Evolutionary conservation across 2,329 filamentous ascomycete genomes (phyloP).

Genomic region (Pyrenochaeta sp.): DNA sequence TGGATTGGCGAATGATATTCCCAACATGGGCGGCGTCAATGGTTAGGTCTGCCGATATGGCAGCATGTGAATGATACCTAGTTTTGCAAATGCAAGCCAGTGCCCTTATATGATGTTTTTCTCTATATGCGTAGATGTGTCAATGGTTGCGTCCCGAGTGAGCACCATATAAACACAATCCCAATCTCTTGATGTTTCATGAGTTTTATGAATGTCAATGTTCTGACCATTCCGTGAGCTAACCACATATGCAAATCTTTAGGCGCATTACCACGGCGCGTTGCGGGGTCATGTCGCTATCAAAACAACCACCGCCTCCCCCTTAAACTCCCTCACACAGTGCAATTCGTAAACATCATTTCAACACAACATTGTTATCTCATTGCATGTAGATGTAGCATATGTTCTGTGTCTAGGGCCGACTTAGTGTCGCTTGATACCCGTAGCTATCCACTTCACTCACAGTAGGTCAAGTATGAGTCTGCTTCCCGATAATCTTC

Average conservation of each 20-base stretch:
- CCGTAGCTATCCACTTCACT: background rate
- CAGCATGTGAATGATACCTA: conserved; percentile 50
- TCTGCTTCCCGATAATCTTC: background rate
- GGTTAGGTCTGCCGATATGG: conserved; percentile 45
- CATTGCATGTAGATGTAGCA: background rate
- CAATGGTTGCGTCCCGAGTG: background rate
- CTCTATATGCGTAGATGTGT: background rate
- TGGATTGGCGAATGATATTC: conserved; percentile 40
- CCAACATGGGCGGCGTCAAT: conserved; percentile 50
- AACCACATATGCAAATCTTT: too few species aligned
- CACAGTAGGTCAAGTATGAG: background rate
- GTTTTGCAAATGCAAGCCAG: conserved; percentile 46
- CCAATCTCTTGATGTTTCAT: too few species aligned
- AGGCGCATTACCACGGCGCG: background rate
- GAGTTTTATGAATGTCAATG: too few species aligned
- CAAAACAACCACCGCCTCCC: background rate
- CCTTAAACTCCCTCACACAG: background rate
- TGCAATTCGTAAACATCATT: too few species aligned
- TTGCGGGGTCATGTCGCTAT: background rate
- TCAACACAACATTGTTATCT: background rate
- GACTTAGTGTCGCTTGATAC: background rate
- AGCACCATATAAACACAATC: too few species aligned
- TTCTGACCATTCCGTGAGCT: too few species aligned
- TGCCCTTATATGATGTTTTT: conserved; percentile 22
- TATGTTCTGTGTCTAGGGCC: background rate